A percentile compares a stretch with the other conserved stretches of the same genome.
Evolutionary conservation across 176 grass and related monocot genomes (phyloP).

Genomic region (Rhynchospora pubera): DNA sequence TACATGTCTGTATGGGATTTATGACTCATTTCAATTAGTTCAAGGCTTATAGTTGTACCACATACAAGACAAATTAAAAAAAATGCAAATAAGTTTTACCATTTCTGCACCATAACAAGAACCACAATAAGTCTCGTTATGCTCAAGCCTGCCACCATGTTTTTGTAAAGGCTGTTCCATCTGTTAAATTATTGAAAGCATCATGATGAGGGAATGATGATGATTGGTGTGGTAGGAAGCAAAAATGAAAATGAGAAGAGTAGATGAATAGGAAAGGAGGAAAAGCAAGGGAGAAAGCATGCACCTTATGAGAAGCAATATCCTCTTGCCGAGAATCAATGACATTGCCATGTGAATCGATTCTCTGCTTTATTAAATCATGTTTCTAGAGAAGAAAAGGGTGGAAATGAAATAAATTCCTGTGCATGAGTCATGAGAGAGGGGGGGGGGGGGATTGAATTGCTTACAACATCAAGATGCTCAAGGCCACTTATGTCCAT

Average conservation of each 20-base stretch:
- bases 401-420: too few relatives aligned
- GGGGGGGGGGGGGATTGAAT: not conserved
- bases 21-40: not conserved
- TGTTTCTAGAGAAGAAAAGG: constrained; percentile 59
- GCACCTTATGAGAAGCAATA: constrained; percentile 83
- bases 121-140: constrained; percentile 97
- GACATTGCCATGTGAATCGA: constrained; percentile 75
- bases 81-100: constrained; percentile 34
- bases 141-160: constrained; percentile 96
- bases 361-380: constrained; percentile 85
- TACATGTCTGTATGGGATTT: not conserved
- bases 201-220: not conserved
- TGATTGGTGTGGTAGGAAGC: not conserved
- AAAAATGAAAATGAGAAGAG: not conserved
- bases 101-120: constrained; percentile 93
- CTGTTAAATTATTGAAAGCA: constrained; percentile 32
- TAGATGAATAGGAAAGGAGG: not conserved
- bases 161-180: constrained; percentile 83
- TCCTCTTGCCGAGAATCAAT: constrained; percentile 79
- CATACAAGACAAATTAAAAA: not conserved
- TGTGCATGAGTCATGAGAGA: not conserved
- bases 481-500: constrained; percentile 98
- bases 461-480: constrained; percentile 89
- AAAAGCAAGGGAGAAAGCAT: constrained; percentile 19
- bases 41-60: not conserved